Base-by-base conservation (phyloP, 1,139 yeast species). In the Hyphopichia pseudoburtonii region DNA sequence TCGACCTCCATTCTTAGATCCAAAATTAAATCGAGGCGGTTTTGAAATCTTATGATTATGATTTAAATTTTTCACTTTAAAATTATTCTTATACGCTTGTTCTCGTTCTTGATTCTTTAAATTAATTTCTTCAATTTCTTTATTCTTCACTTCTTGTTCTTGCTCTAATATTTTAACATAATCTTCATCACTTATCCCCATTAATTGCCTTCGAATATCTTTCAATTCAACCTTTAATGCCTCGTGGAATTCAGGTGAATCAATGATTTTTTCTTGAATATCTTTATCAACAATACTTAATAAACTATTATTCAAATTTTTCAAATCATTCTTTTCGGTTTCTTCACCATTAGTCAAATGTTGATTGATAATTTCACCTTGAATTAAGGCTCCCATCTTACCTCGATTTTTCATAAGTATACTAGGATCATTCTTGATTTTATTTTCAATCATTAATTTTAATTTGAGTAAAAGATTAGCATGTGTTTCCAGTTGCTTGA, bases 301-400 rank as follows among this genome's bases (percentile, higher is more conserved):
- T 22, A 63, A 45, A 23, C 55, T 48, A n/a, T n/a, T 14, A 17
- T 22, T 12, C 7, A 7, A 7, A 21, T 21, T 28, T 32, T 27
- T 38, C 35, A 24, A 9, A n/a, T 39, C 44, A 16, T 37, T 44
- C 30, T 43, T 44, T 5, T 17, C 14, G 15, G n/a, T 16, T n/a
- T 22, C 27, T 14, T 32, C 30, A 18, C 30, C 43, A 8, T 40
- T 35, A 4, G 38, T 34, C 29, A 41, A 35, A 35, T 44, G 49
- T 21, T 55, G 57, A 41, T 58, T 64, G 35, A 68, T 63, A 39
- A 65, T 70, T 39, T 64, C 77, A 27, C 77, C 79, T 43, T 76
- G 82, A 3, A 78, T 70, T 39, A 77, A 56, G 0, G 82, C 82
- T 0, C 75, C 76, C 54, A 73, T 63, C 38, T 71, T 75, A 2